Conservation (phyloP, 495 filamentous ascomycete genomes). For the Tuber magnatum region DNA sequence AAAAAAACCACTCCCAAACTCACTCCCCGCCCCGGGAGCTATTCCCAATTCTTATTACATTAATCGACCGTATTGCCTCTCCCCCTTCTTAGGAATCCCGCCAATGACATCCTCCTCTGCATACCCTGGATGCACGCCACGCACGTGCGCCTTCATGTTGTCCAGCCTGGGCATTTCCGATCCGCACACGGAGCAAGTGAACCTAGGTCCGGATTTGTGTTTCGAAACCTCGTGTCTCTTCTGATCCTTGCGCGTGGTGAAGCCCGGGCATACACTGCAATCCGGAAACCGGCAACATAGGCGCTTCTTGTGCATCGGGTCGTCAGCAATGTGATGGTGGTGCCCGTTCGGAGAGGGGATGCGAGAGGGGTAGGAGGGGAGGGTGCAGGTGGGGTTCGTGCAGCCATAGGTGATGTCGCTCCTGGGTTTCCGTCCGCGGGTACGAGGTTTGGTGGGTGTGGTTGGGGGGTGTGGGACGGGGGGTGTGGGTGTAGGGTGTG, state of each 20-base stretch:
- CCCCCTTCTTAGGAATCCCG: neutral
- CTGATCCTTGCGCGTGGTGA: constrained; percentile 29
- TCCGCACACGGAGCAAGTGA: constrained; percentile 12
- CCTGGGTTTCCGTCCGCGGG: neutral
- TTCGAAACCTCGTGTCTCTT: constrained; percentile 23
- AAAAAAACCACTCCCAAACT: neutral
- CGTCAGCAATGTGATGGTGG: neutral
- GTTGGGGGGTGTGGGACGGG: neutral
- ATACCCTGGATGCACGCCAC: constrained; percentile 1
- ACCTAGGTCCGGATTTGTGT: constrained; percentile 10
- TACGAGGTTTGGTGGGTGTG: neutral
- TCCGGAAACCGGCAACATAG: constrained; percentile 11
- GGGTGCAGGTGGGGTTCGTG: neutral
- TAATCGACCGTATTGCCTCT: neutral
- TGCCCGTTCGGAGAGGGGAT: neutral
- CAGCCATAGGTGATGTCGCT: neutral
- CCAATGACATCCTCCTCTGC: neutral
- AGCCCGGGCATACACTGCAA: constrained; percentile 11
- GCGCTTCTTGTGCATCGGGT: constrained; percentile 29
- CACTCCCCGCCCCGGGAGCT: neutral
- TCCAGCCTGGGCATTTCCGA: constrained; percentile 14
- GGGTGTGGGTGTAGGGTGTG: neutral
- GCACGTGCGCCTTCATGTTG: constrained; percentile 20
- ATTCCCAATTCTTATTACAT: neutral
- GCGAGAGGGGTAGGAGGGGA: neutral